phyloP scores from a whole-genome alignment of 805 yeast species.

The Candida sanyiensis region DNA sequence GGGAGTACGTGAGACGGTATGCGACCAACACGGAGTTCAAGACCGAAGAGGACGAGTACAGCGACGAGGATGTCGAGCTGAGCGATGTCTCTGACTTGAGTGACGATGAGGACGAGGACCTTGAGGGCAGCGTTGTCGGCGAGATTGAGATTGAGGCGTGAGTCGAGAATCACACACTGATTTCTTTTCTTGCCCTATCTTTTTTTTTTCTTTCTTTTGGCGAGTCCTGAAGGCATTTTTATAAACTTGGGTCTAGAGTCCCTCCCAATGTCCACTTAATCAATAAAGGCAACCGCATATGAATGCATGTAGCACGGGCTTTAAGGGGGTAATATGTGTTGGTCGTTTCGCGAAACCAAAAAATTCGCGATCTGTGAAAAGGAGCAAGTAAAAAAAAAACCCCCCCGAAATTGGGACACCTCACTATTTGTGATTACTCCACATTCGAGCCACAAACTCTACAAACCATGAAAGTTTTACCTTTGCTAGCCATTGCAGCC shows the following conservation, averaged over 20 bases:
- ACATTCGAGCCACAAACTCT: neutral
- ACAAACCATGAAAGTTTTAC: constrained; percentile 17
- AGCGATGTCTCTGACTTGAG: constrained; percentile 24
- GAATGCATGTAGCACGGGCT: too few relatives aligned
- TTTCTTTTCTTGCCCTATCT: too few relatives aligned
- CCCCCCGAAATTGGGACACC: neutral
- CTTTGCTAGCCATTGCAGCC: constrained; percentile 16
- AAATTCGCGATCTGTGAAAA: too few relatives aligned
- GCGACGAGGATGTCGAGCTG: constrained; percentile 35
- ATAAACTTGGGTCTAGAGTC: too few relatives aligned
- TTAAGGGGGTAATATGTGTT: too few relatives aligned
- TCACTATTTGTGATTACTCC: neutral
- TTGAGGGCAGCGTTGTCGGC: constrained; percentile 15
- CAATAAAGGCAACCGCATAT: too few relatives aligned
- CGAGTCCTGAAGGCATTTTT: too few relatives aligned
- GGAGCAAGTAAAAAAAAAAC: constrained; percentile 1
- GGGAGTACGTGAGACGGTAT: constrained; percentile 64
- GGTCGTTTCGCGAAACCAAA: too few relatives aligned
- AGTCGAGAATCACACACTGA: too few relatives aligned
- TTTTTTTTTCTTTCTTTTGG: too few relatives aligned
- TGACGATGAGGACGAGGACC: constrained; percentile 22
- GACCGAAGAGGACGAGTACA: constrained; percentile 45
- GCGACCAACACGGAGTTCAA: constrained; percentile 42
- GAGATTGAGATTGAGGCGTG: constrained; percentile 12
- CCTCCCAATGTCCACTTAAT: too few relatives aligned